phyloP scores from a whole-genome alignment of 768 basidiomycete species.

The Postia placenta region DNA sequence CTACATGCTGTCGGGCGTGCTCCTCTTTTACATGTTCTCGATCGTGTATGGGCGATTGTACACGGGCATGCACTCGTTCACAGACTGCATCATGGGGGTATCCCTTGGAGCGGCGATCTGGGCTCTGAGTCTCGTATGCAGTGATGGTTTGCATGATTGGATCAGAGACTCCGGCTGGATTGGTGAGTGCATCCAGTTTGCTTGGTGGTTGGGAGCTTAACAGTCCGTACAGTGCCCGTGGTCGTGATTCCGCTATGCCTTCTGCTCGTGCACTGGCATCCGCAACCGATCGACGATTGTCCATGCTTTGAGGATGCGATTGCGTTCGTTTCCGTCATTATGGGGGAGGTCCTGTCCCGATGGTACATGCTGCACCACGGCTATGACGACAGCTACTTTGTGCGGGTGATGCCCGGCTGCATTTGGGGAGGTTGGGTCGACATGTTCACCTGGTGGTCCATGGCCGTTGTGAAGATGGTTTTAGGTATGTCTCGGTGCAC shows the following conservation, averaged over 20 bases:
- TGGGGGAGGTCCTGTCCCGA: slow-evolving; percentile 62
- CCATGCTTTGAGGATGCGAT: slow-evolving; percentile 99
- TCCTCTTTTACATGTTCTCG: slow-evolving; percentile 56
- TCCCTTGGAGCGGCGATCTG: slow-evolving; percentile 65
- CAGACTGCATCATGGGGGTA: slow-evolving; percentile 62
- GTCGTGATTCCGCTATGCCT: slow-evolving; percentile 58
- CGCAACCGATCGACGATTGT: slow-evolving; percentile 93
- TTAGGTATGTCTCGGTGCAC: slow-evolving; percentile 30
- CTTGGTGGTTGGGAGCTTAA: not conserved
- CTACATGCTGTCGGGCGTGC: slow-evolving; percentile 29
- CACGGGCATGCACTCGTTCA: slow-evolving; percentile 85
- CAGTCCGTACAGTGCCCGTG: slow-evolving; percentile 40
- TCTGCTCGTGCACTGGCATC: slow-evolving; percentile 80
- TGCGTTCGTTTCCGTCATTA: slow-evolving; percentile 79
- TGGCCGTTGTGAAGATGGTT: slow-evolving; percentile 34
- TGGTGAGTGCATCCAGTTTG: slow-evolving; percentile 21
- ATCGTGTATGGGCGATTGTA: slow-evolving; percentile 81
- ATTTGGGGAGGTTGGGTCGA: slow-evolving; percentile 36
- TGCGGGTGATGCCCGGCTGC: slow-evolving; percentile 50
- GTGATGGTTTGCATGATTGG: slow-evolving; percentile 37
- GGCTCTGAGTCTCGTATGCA: slow-evolving; percentile 33
- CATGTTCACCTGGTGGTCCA: slow-evolving; percentile 28
- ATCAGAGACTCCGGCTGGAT: slow-evolving; percentile 30
- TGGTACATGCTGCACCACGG: slow-evolving; percentile 53
- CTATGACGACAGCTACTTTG: slow-evolving; percentile 26